phyloP scores from a whole-genome alignment of 495 filamentous ascomycete genomes.

The Glutinoglossum americanum region DNA sequence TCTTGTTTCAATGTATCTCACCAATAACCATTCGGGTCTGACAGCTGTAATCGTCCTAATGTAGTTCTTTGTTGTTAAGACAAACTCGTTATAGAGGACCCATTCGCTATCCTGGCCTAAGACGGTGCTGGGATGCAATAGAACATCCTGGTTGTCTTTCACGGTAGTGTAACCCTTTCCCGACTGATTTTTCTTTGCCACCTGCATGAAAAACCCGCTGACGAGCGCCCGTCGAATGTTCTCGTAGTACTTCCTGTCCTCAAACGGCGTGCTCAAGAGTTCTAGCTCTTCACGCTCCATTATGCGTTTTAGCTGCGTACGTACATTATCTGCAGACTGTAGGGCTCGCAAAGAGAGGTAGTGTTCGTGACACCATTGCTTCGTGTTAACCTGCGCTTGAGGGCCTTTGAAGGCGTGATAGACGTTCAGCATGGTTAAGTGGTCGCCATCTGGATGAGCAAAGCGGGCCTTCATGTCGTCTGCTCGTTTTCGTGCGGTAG shows the following conservation, averaged over 20 bases:
- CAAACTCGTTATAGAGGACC: slow-evolving; percentile 98
- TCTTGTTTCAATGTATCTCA: slow-evolving; percentile 24
- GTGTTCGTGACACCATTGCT: slow-evolving; percentile 92
- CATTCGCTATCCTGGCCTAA: slow-evolving; percentile 74
- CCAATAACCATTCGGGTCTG: slow-evolving; percentile 72
- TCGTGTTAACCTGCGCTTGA: slow-evolving; percentile 48
- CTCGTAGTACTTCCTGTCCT: slow-evolving; percentile 91
- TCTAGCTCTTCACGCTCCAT: slow-evolving; percentile 85
- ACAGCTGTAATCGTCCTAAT: slow-evolving; percentile 37
- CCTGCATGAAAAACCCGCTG: slow-evolving; percentile 97
- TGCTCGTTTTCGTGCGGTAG: slow-evolving; percentile 64
- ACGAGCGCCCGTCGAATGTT: slow-evolving; percentile 93
- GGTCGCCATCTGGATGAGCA: slow-evolving; percentile 81
- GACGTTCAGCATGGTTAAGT: slow-evolving; percentile 88
- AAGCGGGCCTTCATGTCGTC: slow-evolving; percentile 96
- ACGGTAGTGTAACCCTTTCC: slow-evolving; percentile 81
- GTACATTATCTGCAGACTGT: slow-evolving; percentile 82
- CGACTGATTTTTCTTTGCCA: slow-evolving; percentile 67
- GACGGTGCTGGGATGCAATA: slow-evolving; percentile 82
- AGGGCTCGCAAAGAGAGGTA: slow-evolving; percentile 82
- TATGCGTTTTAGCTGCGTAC: slow-evolving; percentile 72
- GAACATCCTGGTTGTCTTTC: slow-evolving; percentile 79
- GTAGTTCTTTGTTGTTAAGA: slow-evolving; percentile 92
- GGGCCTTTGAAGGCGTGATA: slow-evolving; percentile 88
- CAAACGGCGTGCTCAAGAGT: slow-evolving; percentile 70